Evolutionary conservation across 371 early-diverging fungal genomes (phyloP), one percentile per base, ranked within the genome.

Genomic region (Mortierella sp.): DNA sequence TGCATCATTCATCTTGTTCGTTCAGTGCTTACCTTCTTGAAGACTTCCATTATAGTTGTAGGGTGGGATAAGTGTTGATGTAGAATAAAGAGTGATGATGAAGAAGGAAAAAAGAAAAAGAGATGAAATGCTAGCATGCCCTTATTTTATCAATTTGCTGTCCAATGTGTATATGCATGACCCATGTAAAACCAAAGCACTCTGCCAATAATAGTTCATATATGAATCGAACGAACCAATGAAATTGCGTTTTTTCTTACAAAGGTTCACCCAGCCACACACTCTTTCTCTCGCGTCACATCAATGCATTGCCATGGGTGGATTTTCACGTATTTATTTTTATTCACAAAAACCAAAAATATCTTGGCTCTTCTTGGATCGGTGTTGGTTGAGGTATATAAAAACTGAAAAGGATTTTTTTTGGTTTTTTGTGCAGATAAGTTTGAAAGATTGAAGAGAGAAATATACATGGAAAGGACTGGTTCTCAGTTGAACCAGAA

Each of bases 21-120:
- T 35, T 18, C 51, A n/a, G 12, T 22, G 28, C 12, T 32, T 73
- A 73, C 73, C 73, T 73, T 73, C 68, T 73, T 73, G 73, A 73
- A 73, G 68, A 68, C 73, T 52, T 73, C 73, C 73, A 73, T 73
- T 68, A 32, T 67, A 58, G 49, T 45, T 22, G 22, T n/a, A 45
- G n/a, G 20, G 35, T 11, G 47, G 16, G 51, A 35, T 28, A 20
- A 39, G 32, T 26, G 88, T 93, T 40, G 83, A 66, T 10, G 30
- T 43, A 55, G 24, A 32, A 40, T 32, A 37, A 54, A 35, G 35
- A 35, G 35, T 35, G 35, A 62, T 62, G 62, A 62, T 26, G 30
- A 26, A 57, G 24, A 12, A 12, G 6, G 35, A 35, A 35, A 35
- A 35, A 8, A 35, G 6, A 8, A 35, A 35, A 35, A 35, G 35